Base-by-base conservation (phyloP, 1,284 basidiomycete genomes). In the Phlebopus sp. region DNA sequence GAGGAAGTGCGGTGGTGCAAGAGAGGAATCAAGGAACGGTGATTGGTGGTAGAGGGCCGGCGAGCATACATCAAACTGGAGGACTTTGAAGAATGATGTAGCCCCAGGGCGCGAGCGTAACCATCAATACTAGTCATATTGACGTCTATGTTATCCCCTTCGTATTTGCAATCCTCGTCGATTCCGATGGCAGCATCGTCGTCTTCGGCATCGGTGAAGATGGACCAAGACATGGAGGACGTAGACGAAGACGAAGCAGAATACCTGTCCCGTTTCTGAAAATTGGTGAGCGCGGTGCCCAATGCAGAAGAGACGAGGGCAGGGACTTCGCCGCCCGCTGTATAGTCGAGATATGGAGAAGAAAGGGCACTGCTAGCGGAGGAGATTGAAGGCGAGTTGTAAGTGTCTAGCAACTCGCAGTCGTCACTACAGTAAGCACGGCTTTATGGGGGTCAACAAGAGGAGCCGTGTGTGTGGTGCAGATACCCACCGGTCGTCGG, bases 381-480 rank as follows among this genome's bases (percentile, higher is more conserved):
- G 21, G 84, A 86, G 31, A 82, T 72, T 40, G 80, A 83, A 2
- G 84, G 82, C 2, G 84, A 84, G 11, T 77, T 75, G 46, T 58
- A 61, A 42, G 77, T 68, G 68, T 90, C 86, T 36, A 74, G 68
- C 55, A 64, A 71, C 60, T 84, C 77, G 64, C 87, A 90, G 55
- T 78, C 77, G 60, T 82, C 79, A 63, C 80, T 84, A 71, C 87
- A 90, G 67, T 90, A 90, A 2, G 82, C 78, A 51, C 74, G 77
- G 53, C 85, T 87, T n/a, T 10, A 14, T 11, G 38, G 35, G n/a
- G 13, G 66, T 51, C 60, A 59, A 57, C 51, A 38, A 48, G 50
- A 48, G 42, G 52, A 55, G 46, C 34, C 50, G 50, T 53, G 47
- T 44, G 47, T 56, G 50, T 54, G 59, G 47, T 44, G 43, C 21